Evolutionary conservation across 176 grass and related monocot genomes (phyloP).

Genomic region (Tillandsia leiboldiana): DNA sequence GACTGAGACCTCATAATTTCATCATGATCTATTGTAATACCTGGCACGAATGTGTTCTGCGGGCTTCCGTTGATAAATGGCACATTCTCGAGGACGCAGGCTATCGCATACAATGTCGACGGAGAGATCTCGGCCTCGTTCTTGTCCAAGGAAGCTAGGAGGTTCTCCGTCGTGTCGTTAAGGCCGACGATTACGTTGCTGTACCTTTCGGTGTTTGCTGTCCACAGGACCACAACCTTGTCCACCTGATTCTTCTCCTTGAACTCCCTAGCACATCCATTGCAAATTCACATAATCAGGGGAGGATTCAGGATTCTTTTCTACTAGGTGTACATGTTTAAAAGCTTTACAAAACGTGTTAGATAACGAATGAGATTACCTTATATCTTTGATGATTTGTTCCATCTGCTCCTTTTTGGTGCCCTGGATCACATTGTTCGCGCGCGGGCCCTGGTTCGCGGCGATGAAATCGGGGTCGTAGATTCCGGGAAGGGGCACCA

Average conservation of each 20-base stretch:
- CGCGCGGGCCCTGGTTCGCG: constrained; percentile 66
- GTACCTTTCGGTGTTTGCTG: constrained; percentile 94
- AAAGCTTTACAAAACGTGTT: too few relatives aligned
- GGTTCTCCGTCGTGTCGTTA: constrained; percentile 79
- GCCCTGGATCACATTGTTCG: constrained; percentile 58
- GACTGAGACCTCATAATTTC: neutral
- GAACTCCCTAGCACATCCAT: constrained; percentile 42
- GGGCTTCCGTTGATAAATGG: constrained; percentile 96
- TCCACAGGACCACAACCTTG: constrained; percentile 92
- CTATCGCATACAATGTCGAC: constrained; percentile 70
- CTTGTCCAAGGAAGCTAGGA: constrained; percentile 66
- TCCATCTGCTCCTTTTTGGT: constrained; percentile 84
- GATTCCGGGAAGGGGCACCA: constrained; percentile 76
- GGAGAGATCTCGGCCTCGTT: constrained; percentile 80
- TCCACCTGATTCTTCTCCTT: constrained; percentile 91
- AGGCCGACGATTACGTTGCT: constrained; percentile 63
- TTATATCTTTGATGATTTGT: constrained; percentile 86
- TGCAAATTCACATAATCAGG: neutral
- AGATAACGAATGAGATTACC: constrained; percentile 14
- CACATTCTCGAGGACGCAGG: constrained; percentile 73
- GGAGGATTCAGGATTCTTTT: neutral
- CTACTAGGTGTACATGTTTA: too few relatives aligned
- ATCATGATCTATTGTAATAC: constrained; percentile 20
- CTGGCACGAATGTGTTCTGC: constrained; percentile 96
- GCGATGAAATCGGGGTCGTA: constrained; percentile 87